A percentile compares a stretch with the other conserved stretches of the same genome.
These are phyloP conservation scores for Ophiostoma angusticollis DNA, from an alignment of 2,329 filamentous ascomycete genomes.

Conservation along the genomic window DNA sequence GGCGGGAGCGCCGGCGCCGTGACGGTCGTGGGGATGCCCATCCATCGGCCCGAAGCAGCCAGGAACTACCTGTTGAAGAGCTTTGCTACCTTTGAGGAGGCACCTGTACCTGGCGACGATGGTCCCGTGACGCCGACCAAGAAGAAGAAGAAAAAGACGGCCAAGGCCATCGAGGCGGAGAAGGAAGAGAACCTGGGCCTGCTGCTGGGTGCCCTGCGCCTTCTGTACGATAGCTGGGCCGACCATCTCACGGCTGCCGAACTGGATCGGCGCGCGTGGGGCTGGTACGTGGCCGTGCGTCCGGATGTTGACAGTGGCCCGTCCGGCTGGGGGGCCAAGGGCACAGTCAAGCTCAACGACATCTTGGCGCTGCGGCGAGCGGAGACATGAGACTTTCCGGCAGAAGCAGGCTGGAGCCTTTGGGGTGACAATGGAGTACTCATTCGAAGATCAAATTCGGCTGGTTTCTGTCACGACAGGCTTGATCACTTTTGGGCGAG, in stretches of 20 bases:
- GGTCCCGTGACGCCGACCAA: not conserved
- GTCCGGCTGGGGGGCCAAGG: constrained; percentile 76
- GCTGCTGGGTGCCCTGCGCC: constrained; percentile 56
- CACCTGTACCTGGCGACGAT: no score
- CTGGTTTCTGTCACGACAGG: no score
- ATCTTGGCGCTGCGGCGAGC: constrained; percentile 49
- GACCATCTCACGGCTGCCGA: constrained; percentile 49
- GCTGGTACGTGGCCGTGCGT: constrained; percentile 66
- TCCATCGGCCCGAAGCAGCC: constrained; percentile 62
- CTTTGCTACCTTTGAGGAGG: constrained; percentile 36
- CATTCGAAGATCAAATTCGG: no score
- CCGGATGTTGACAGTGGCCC: constrained; percentile 64
- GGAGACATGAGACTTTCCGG: not conserved
- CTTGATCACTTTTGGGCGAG: no score
- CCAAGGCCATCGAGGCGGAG: constrained; percentile 39
- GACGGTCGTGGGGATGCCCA: constrained; percentile 45
- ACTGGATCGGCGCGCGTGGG: constrained; percentile 64
- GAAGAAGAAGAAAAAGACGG: constrained; percentile 38
- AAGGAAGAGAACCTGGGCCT: constrained; percentile 57
- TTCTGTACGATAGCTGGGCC: constrained; percentile 64
- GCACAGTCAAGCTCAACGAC: constrained; percentile 49
- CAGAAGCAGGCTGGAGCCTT: no score
- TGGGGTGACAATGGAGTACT: no score
- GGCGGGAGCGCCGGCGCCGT: constrained; percentile 18
- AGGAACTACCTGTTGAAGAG: constrained; percentile 43